Conservation (phyloP, 495 filamentous ascomycete species). For the Clavariopsis aquatica region DNA sequence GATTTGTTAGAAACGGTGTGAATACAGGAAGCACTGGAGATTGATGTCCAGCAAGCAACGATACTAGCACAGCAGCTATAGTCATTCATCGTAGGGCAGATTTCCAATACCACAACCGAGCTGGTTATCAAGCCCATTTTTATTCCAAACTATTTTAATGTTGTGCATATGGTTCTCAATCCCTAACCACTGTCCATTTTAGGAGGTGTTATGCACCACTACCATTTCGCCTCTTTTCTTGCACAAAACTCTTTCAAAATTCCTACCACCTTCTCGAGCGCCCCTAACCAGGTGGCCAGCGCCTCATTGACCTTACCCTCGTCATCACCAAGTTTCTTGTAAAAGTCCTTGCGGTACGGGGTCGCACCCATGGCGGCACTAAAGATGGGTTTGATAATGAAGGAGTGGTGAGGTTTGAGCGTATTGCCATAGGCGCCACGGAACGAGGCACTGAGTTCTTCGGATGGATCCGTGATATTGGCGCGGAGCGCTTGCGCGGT, state of each 20-base stretch:
- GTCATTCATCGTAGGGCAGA: too few species aligned
- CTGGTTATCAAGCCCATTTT: too few species aligned
- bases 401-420: conserved; percentile 86
- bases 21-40: too few species aligned
- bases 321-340: conserved; percentile 76
- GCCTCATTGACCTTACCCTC: conserved; percentile 59
- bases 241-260: conserved; percentile 45
- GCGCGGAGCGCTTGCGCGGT: conserved; percentile 78
- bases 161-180: too few species aligned
- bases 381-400: conserved; percentile 86
- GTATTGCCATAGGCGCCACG: conserved; percentile 77
- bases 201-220: too few species aligned
- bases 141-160: too few species aligned
- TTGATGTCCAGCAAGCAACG: too few species aligned
- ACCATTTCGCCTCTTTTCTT: conserved; percentile 39
- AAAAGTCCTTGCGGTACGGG: conserved; percentile 90
- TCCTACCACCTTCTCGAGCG: conserved; percentile 63
- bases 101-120: too few species aligned
- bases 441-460: conserved; percentile 86
- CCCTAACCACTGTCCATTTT: too few species aligned
- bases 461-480: conserved; percentile 63
- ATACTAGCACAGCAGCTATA: too few species aligned
- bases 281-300: conserved; percentile 67
- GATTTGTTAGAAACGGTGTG: too few species aligned
- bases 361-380: conserved; percentile 86